Evolutionary conservation across 1,284 basidiomycete genomes (phyloP), one percentile per base, ranked within the genome.

Genomic region (Lentinus polychrous): DNA sequence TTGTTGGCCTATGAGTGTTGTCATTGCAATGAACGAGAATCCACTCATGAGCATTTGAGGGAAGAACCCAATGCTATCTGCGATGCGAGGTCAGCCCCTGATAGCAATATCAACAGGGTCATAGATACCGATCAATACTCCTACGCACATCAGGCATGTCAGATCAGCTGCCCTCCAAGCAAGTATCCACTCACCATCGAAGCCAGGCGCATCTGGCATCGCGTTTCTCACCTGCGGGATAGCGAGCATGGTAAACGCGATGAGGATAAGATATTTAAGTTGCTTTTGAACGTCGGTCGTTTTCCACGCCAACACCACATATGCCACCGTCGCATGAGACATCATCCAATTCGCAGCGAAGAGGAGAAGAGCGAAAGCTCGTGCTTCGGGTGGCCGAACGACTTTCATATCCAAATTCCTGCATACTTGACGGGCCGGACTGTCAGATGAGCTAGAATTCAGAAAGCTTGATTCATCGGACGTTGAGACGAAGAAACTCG

Each of bases 171-270:
- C n/a, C n/a, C n/a, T n/a, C n/a, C n/a, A n/a, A 8, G 14, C 22
- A 36, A 4, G 17, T 18, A 23, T 22, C 20, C 11, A 59, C 71
- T 61, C 52, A 73, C 78, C 76, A 54, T 79, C 76, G 38, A 75
- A 65, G 2, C 70, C 78, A 27, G 78, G 78, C 11, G 73, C 76
- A 58, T 80, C 76, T 17, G 78, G 77, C 78, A 81, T 80, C 10
- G 71, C 68, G 44, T 71, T 69, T 32, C 78, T 65, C 37, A 81
- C 54, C 51, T 78, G 74, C 3, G 76, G 78, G 18, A 79, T 68
- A 1, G 65, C 66, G 15, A 79, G 56, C 6, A 78, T 56, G 24
- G 74, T 70, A 8, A 66, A 68, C 37, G 71, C 67, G 15, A 64
- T 64, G 7, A 68, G 69, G 1, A 70, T 55, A 5, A 76, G 57